Conservation (phyloP, 2,329 filamentous ascomycete species). For the Apiospora arundinis region DNA sequence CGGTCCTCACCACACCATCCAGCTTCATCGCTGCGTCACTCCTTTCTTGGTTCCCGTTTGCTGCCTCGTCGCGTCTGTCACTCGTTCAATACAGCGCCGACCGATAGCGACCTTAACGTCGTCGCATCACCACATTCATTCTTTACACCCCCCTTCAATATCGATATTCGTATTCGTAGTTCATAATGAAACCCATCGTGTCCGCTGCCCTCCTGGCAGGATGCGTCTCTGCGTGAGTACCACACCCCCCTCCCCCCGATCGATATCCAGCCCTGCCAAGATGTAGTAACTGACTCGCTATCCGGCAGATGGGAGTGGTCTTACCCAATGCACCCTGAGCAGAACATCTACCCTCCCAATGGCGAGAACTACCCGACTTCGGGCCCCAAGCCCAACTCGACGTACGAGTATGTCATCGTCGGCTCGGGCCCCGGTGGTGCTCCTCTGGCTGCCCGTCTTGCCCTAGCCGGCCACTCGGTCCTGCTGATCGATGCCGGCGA, state of each 20-base stretch:
- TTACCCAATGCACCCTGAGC: slow-evolving; percentile 11
- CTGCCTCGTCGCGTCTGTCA: slow-evolving; percentile 11
- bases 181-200: slow-evolving; percentile 24
- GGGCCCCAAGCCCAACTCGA: slow-evolving; percentile 25
- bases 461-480: slow-evolving; percentile 60
- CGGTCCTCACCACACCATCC: slow-evolving; percentile 16
- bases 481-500: slow-evolving; percentile 44
- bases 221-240: slow-evolving; percentile 19
- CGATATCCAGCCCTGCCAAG: not conserved
- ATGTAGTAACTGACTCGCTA: not conserved
- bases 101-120: not conserved
- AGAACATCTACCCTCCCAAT: slow-evolving; percentile 18
- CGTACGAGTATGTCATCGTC: slow-evolving; percentile 69
- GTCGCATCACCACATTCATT: not conserved
- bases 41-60: slow-evolving; percentile 17
- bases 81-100: slow-evolving; percentile 20
- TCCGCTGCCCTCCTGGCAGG: slow-evolving; percentile 24
- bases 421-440: slow-evolving; percentile 68
- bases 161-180: not conserved
- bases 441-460: slow-evolving; percentile 66
- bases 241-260: not conserved
- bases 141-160: not conserved
- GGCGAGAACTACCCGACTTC: slow-evolving; percentile 9
- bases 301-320: slow-evolving; percentile 5
- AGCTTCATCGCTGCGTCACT: slow-evolving; percentile 24